Evolutionary conservation across 1,139 yeast genomes (phyloP).

Genomic region (Komagataea norvegica): DNA sequence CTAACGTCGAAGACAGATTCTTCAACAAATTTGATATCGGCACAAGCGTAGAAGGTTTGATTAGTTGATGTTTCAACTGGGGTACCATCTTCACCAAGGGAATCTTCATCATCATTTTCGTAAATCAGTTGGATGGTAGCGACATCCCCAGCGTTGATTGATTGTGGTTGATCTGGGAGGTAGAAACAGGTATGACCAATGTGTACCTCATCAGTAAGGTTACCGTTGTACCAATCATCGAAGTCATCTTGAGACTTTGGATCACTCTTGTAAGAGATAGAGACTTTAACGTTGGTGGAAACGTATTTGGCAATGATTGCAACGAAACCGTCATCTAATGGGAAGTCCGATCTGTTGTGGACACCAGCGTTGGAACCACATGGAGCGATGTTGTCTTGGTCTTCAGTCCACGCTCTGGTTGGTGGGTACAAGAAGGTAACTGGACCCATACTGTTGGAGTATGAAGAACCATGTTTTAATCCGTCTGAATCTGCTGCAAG

Average conservation of each 20-base stretch:
- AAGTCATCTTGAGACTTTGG: constrained; percentile 36
- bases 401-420: constrained; percentile 40
- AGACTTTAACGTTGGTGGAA: constrained; percentile 34
- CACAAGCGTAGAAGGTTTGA: constrained; percentile 37
- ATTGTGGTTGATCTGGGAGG: constrained; percentile 36
- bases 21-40: constrained; percentile 37
- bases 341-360: constrained; percentile 36
- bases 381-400: constrained; percentile 37
- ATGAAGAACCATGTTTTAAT: constrained; percentile 26
- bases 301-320: constrained; percentile 37
- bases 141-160: constrained; percentile 32
- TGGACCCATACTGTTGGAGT: constrained; percentile 38
- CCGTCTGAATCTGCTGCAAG: constrained; percentile 13
- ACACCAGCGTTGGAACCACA: constrained; percentile 35
- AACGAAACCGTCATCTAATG: constrained; percentile 39
- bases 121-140: constrained; percentile 39
- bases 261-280: constrained; percentile 34
- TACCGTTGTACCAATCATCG: constrained; percentile 35
- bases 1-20: constrained; percentile 32
- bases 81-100: constrained; percentile 15
- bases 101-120: constrained; percentile 35
- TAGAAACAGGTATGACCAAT: constrained; percentile 40
- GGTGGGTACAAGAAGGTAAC: constrained; percentile 38
- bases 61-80: constrained; percentile 20
- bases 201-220: constrained; percentile 34